phyloP scores from a whole-genome alignment of 768 basidiomycete genomes.

The Cystobasidium tubakii region DNA sequence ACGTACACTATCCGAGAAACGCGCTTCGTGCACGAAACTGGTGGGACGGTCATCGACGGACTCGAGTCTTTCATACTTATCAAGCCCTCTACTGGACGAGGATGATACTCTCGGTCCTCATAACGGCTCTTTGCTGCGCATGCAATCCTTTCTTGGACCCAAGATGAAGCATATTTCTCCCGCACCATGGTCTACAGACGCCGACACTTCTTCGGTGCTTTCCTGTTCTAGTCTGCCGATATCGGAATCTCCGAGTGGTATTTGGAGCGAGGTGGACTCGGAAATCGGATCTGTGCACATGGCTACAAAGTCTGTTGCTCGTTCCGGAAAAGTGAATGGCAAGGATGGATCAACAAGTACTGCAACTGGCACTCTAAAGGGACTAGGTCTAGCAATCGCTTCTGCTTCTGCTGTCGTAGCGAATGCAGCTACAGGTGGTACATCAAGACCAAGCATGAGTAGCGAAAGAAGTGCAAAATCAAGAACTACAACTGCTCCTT shows the following conservation, averaged over 20 bases:
- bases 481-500: slow-evolving; percentile 12
- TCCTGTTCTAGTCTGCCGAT: background rate
- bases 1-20: background rate
- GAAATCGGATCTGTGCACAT: slow-evolving; percentile 21
- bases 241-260: background rate
- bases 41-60: slow-evolving; percentile 7
- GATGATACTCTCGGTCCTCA: slow-evolving; percentile 1
- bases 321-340: background rate
- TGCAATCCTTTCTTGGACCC: slow-evolving; percentile 39
- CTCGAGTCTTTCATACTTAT: slow-evolving; percentile 8
- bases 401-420: background rate
- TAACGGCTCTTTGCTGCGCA: slow-evolving; percentile 30
- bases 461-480: slow-evolving; percentile 5
- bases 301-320: slow-evolving; percentile 30
- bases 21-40: background rate
- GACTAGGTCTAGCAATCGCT: slow-evolving; percentile 17
- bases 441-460: slow-evolving; percentile 20
- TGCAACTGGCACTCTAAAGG: slow-evolving; percentile 24
- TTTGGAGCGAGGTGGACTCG: slow-evolving; percentile 25
- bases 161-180: slow-evolving; percentile 39
- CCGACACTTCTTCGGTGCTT: background rate
- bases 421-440: background rate
- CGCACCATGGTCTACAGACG: slow-evolving; percentile 31
- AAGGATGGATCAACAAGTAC: background rate
- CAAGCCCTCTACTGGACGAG: slow-evolving; percentile 3